These are phyloP conservation scores for Penicillium argentinense DNA, from an alignment of 495 filamentous ascomycete species.

Conservation along the genomic window DNA sequence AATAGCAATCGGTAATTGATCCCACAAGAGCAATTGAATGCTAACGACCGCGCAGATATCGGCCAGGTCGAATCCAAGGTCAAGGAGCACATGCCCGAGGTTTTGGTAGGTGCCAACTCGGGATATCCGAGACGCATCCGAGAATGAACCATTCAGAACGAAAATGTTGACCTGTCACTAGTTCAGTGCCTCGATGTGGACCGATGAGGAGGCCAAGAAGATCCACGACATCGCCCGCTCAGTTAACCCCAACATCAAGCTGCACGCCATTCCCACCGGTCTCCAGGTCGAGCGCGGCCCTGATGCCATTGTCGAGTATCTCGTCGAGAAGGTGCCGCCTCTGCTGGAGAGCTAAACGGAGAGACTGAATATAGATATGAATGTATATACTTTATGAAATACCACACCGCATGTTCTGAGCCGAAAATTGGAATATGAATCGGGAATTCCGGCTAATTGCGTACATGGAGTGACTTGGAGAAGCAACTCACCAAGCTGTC, in stretches of 20 bases:
- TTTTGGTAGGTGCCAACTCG: conserved; percentile 41
- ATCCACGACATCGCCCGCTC: conserved; percentile 56
- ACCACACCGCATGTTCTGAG: not conserved
- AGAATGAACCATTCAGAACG: not conserved
- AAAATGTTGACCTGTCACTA: conserved; percentile 18
- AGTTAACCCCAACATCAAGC: conserved; percentile 52
- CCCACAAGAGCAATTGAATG: too few species aligned
- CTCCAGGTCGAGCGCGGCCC: conserved; percentile 64
- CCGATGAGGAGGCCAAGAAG: conserved; percentile 52
- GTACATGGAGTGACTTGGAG: not conserved
- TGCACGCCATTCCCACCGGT: conserved; percentile 62
- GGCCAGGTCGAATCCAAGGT: conserved; percentile 53
- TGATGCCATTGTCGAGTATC: conserved; percentile 64
- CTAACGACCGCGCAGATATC: conserved; percentile 36
- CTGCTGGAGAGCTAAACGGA: conserved; percentile 44
- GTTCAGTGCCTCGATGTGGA: conserved; percentile 73
- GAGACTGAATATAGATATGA: not conserved
- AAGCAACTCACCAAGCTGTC: not conserved
- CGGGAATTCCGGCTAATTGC: not conserved
- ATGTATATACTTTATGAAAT: not conserved
- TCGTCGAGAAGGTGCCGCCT: conserved; percentile 56
- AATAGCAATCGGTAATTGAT: too few species aligned
- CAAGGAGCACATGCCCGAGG: conserved; percentile 48
- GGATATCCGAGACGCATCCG: conserved; percentile 9
- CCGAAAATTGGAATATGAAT: not conserved